Evolutionary conservation across 768 basidiomycete genomes (phyloP).

Genomic region (Auricularia heimuer): DNA sequence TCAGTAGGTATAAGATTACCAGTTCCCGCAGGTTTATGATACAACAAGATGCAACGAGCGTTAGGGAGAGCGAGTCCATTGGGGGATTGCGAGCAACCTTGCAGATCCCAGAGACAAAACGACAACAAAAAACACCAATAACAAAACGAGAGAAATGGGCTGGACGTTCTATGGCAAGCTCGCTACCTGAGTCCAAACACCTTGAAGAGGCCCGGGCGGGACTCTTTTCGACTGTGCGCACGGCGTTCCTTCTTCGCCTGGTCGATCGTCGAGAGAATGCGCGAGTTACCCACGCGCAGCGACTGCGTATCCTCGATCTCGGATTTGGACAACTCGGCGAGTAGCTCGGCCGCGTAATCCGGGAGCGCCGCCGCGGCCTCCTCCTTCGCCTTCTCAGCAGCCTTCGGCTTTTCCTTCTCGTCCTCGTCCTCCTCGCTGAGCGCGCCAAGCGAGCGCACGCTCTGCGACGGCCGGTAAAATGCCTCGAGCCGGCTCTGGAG

Average conservation of each 20-base stretch:
- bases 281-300: not conserved
- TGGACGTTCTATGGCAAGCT: not conserved
- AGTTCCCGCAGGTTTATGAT: too few relatives aligned
- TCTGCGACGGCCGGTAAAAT: not conserved
- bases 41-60: too few relatives aligned
- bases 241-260: not conserved
- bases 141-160: not conserved
- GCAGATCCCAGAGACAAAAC: too few relatives aligned
- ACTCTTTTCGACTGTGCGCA: not conserved
- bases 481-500: not conserved
- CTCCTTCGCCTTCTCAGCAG: not conserved
- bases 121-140: not conserved
- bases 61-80: too few relatives aligned
- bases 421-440: not conserved
- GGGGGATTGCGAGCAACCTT: too few relatives aligned
- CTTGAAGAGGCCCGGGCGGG: not conserved
- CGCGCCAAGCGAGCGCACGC: not conserved
- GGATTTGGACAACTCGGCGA: not conserved
- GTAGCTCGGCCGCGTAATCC: not conserved
- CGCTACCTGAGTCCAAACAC: slow-evolving; percentile 1
- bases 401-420: not conserved
- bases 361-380: not conserved
- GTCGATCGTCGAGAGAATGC: not conserved
- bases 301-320: not conserved
- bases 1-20: too few relatives aligned